Evolutionary conservation across 1,284 basidiomycete species (phyloP).

Genomic region (Leccinum griseonigrum): DNA sequence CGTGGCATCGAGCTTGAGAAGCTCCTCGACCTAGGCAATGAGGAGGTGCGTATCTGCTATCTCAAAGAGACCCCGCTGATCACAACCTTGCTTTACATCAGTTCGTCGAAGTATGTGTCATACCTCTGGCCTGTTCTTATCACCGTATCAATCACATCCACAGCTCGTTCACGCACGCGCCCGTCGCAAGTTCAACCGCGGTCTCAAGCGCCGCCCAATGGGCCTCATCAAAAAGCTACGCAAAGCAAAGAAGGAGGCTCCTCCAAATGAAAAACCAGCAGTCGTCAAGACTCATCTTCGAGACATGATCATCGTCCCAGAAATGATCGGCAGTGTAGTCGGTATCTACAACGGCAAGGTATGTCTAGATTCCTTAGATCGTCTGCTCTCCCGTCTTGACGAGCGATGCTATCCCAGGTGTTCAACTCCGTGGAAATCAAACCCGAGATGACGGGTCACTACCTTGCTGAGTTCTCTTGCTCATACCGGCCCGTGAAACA

Average conservation of each 20-base stretch:
- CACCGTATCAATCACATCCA: slow-evolving; percentile 11
- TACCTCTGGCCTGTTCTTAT: slow-evolving; percentile 7
- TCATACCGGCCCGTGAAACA: slow-evolving; percentile 99
- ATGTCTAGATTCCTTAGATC: slow-evolving; percentile 19
- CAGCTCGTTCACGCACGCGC: slow-evolving; percentile 98
- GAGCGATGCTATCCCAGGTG: slow-evolving; percentile 46
- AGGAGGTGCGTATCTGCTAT: slow-evolving; percentile 63
- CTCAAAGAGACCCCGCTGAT: background rate
- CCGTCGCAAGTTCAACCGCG: slow-evolving; percentile 97
- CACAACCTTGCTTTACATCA: slow-evolving; percentile 27
- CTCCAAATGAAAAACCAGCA: slow-evolving; percentile 96
- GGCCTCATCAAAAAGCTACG: slow-evolving; percentile 99
- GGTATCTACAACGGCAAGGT: slow-evolving; percentile 99
- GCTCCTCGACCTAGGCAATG: slow-evolving; percentile 94
- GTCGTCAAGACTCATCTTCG: slow-evolving; percentile 99
- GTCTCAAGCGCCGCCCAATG: slow-evolving; percentile 98
- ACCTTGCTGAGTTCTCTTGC: slow-evolving; percentile 93
- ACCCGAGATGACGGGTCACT: slow-evolving; percentile 99
- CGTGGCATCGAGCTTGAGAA: slow-evolving; percentile 97
- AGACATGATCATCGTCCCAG: slow-evolving; percentile 99
- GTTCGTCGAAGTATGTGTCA: slow-evolving; percentile 70
- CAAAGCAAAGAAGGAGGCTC: slow-evolving; percentile 99
- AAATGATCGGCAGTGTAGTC: slow-evolving; percentile 98
- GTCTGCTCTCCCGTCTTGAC: slow-evolving; percentile 2
- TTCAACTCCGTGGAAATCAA: slow-evolving; percentile 99